Evolutionary conservation across 345 rosid species (phyloP).

Genomic region (Physaria fendleri): DNA sequence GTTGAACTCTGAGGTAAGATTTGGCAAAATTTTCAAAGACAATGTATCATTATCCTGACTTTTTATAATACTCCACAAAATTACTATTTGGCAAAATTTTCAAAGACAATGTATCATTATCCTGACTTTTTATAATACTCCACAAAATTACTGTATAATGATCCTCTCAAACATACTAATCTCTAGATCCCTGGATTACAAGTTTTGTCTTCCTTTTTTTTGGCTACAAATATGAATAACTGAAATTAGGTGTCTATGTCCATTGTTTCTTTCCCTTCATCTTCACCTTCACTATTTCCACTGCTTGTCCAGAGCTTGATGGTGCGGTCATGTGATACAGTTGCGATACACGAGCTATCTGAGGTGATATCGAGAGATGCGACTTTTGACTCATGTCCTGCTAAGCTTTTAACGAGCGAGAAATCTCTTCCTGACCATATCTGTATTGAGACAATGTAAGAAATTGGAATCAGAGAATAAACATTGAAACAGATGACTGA

Average conservation of each 20-base stretch:
- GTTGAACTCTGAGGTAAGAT: neutral
- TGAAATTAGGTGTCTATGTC: slow-evolving; percentile 38
- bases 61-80: neutral
- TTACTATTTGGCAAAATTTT: slow-evolving; percentile 9
- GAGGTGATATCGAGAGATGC: slow-evolving; percentile 57
- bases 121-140: neutral
- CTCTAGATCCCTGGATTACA: neutral
- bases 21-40: slow-evolving; percentile 12
- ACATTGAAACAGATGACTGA: neutral
- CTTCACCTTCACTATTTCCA: slow-evolving; percentile 24
- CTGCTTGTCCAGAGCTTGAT: slow-evolving; percentile 67
- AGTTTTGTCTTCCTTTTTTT: neutral
- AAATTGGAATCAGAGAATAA: slow-evolving; percentile 14
- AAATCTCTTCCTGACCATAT: slow-evolving; percentile 94
- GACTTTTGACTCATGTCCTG: slow-evolving; percentile 84
- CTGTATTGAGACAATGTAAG: slow-evolving; percentile 33
- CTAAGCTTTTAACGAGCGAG: slow-evolving; percentile 67
- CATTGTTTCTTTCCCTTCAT: slow-evolving; percentile 37
- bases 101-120: slow-evolving; percentile 10
- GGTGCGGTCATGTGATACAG: slow-evolving; percentile 69
- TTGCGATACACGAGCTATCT: slow-evolving; percentile 56
- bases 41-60: slow-evolving; percentile 4
- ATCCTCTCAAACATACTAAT: neutral
- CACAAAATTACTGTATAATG: neutral
- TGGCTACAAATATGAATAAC: neutral